Evolutionary conservation across 768 basidiomycete genomes (phyloP).

Genomic region (Hemileccinum impolitum): DNA sequence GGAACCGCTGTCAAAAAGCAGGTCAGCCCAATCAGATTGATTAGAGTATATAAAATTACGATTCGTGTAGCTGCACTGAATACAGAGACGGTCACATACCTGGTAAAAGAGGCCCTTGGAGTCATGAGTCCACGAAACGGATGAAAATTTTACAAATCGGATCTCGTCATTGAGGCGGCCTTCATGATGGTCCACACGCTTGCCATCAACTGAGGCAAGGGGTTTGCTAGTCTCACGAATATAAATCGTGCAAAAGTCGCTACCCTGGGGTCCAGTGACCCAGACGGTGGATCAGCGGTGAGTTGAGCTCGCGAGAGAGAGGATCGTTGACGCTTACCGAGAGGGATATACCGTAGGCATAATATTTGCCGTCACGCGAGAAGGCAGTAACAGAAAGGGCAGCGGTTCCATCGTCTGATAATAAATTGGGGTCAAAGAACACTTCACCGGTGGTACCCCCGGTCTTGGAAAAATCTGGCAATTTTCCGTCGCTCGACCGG

Average conservation of each 20-base stretch:
- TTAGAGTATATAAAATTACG: not conserved
- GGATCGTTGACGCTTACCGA: conserved; percentile 46
- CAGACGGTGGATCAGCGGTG: not conserved
- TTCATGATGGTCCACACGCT: conserved; percentile 42
- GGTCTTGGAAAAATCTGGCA: conserved; percentile 53
- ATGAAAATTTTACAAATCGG: conserved; percentile 74
- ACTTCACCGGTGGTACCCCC: conserved; percentile 55
- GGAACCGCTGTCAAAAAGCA: conserved; percentile 46
- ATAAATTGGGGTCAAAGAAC: conserved; percentile 78
- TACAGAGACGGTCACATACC: conserved; percentile 25
- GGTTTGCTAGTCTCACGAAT: conserved; percentile 61
- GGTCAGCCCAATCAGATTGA: conserved; percentile 3
- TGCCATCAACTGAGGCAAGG: conserved; percentile 40
- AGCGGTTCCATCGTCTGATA: conserved; percentile 71
- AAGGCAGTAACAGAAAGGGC: conserved; percentile 58
- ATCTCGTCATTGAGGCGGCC: conserved; percentile 62
- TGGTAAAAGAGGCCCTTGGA: conserved; percentile 86
- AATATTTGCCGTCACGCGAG: conserved; percentile 64
- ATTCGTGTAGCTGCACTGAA: not conserved
- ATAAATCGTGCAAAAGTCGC: conserved; percentile 69
- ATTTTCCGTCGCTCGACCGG: conserved; percentile 48
- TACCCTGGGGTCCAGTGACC: conserved; percentile 47
- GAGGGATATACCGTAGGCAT: conserved; percentile 71
- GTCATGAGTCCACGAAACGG: conserved; percentile 71
- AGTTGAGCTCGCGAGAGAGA: conserved; percentile 2